Base-by-base conservation (phyloP, 2,329 filamentous ascomycete genomes). In the Microcyclosporella mali region DNA sequence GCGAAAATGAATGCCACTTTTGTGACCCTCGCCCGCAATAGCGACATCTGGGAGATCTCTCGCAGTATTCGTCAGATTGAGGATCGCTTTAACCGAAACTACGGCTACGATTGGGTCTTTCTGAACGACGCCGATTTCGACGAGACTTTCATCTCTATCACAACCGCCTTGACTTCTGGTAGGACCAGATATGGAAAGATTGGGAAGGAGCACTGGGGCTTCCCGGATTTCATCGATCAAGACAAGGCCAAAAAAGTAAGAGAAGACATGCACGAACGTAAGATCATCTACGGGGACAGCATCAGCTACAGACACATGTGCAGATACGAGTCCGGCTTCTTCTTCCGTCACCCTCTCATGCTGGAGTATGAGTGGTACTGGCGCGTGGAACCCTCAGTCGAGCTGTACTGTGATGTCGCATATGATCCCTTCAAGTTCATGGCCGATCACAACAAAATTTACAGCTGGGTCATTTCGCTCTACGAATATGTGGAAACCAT, bases 251-350 rank as follows among this genome's bases (percentile, higher is more conserved):
- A 79, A 61, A 85, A 87, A 67, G 88, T 92, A 47, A 85, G 92
- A 49, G 84, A 95, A 70, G 87, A 95, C 58, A 98, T 98, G 92
- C 81, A 79, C 43, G 78, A 87, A 65, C 81, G 83, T 64, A 94
- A 95, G 72, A 94, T 98, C 66, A 98, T 98, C 68, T 98, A 98
- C 64, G 92, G 92, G 48, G 92, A 97, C 68, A 95, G 88, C 9
- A 71, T 94, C 70, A 94, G 87, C 71, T 98, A 98, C 73, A 82
- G 92, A 51, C 94, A 98, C 74, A 98, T 98, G 92, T 98, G 92
- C 70, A 87, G 92, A 52, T 98, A 95, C 64, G 92, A 98, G 70
- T 97, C 90, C 6, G 92, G 92, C 30, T 98, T 98, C 77, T 98
- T 98, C 77, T 98, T 97, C 80, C 88, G 85, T 49, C 92, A 98